Evolutionary conservation across 768 basidiomycete species (phyloP).

Genomic region (Psilocybe azurescens): DNA sequence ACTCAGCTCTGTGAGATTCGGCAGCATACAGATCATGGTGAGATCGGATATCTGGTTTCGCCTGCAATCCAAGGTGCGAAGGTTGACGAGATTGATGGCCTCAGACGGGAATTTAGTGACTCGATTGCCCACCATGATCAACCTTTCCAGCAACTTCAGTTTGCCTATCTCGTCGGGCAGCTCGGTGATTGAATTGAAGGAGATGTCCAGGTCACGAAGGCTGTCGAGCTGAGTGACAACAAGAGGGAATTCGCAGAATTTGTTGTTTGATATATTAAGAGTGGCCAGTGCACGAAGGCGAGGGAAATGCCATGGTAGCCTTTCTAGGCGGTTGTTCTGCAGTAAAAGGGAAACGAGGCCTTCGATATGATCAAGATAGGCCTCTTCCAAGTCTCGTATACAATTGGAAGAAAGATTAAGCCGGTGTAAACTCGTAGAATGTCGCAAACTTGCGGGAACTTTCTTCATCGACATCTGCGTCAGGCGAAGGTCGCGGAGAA

Average conservation of each 20-base stretch:
- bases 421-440: constrained; percentile 72
- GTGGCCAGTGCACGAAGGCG: constrained; percentile 71
- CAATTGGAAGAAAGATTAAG: constrained; percentile 93
- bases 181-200: constrained; percentile 88
- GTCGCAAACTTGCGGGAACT: constrained; percentile 83
- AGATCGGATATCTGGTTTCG: constrained; percentile 86
- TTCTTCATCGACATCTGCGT: constrained; percentile 95
- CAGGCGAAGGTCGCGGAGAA: constrained; percentile 83
- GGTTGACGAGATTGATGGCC: constrained; percentile 56
- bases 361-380: constrained; percentile 77
- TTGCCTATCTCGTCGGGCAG: constrained; percentile 83
- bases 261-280: constrained; percentile 96
- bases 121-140: constrained; percentile 88
- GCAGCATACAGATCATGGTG: constrained; percentile 67
- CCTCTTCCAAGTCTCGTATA: constrained; percentile 87
- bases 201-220: constrained; percentile 89
- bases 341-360: constrained; percentile 71
- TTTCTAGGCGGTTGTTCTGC: constrained; percentile 92
- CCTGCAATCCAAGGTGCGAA: constrained; percentile 82
- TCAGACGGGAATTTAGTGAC: constrained; percentile 73
- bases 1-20: constrained; percentile 66
- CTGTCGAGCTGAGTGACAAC: constrained; percentile 75
- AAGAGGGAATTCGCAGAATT: constrained; percentile 75
- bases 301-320: constrained; percentile 85
- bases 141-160: constrained; percentile 67